Evolutionary conservation across 2,329 filamentous ascomycete species (phyloP), one percentile per base, ranked within the genome.

Genomic region (Byssothecium circinans): DNA sequence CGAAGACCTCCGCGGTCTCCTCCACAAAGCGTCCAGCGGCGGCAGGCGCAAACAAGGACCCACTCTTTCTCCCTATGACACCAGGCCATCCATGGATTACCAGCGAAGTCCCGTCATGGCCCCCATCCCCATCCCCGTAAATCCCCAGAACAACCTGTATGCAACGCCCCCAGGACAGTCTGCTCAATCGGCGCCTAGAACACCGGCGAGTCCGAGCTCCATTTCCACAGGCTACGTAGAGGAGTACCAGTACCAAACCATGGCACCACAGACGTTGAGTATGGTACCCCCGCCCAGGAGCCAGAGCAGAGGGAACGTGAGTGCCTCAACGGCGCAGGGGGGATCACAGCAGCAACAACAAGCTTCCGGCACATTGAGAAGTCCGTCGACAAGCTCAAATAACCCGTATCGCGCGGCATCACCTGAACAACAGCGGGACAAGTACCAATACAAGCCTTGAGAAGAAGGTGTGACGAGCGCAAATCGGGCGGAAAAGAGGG

Each of bases 1-100:
- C 18, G 74, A 77, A n/a, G 74, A 78, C 44, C 69, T 79, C 11
- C 69, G 72, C 17, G 71, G 73, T 20, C 50, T 78, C 11, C 60
- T 79, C 1, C 69, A 69, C 45, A 74, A 76, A 41, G 74, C 68
- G 8, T 35, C 30, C 35, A 75, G 67, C 63, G 61, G 61, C 8
- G 77, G 76, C 22, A 75, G 74, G 60, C 68, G 76, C 45, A 70
- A 66, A 43, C 62, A 64, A 18, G 61, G 59, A 2, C 36, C 58
- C 12, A 61, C 59, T 4, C 54, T 64, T 15, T 62, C 63, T 7
- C 63, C 63, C 8, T 58, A 56, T 15, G 46, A 50, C 11, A 54
- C 54, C 22, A 36, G 45, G 5, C 64, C 55, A 6, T 54, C 47
- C 18, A 56, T 61, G 20, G 53, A 52, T n/a, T 20, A 30, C 14